Evolutionary conservation across 2,329 filamentous ascomycete species (phyloP), one percentile per base, ranked within the genome.

Genomic region (Arthrobotrys sinensis): DNA sequence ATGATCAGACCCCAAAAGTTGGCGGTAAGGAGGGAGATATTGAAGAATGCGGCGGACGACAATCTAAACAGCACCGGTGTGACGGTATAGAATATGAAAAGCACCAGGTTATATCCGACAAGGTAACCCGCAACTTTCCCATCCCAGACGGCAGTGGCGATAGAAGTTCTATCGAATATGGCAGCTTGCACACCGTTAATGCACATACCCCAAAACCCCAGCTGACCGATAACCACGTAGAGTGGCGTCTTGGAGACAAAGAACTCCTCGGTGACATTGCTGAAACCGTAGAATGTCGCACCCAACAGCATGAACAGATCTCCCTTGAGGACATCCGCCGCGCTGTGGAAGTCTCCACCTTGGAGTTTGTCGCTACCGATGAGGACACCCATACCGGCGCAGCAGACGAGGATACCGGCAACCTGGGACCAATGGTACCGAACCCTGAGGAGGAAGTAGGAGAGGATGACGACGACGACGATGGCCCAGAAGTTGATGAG

Each of bases 401-500:
- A 94, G 87, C 93, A 96, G 84, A 98, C 87, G 60, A 97, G 83
- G 84, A 99, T 98, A 70, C 96, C 96, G 36, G 89, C 81, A 82
- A 97, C 90, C 86, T 98, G 96, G 75, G 92, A 90, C 83, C 89
- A 86, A 86, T 94, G 93, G 88, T 99, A 99, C 82, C 96, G 92
- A 52, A 99, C 96, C 81, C 88, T 89, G 73, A 99, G 89, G 81
- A 97, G 87, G 80, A 91, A 81, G 85, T 97, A 94, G 32, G 93
- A 97, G 80, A 97, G 86, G 79, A 92, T 83, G 19, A 98, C 93
- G 21, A 99, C 96, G 80, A 95, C 91, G 63, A 97, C 93, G 81
- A 99, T 98, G 81, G 94, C 93, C 95, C 95, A 98, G 86, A 98
- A 98, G 88, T 97, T 97, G 86, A 99, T 93, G 65, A 99, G 89